Evolutionary conservation across 169 alveolate genomes (phyloP).

Genomic region (Cryptosporidium sp.): DNA sequence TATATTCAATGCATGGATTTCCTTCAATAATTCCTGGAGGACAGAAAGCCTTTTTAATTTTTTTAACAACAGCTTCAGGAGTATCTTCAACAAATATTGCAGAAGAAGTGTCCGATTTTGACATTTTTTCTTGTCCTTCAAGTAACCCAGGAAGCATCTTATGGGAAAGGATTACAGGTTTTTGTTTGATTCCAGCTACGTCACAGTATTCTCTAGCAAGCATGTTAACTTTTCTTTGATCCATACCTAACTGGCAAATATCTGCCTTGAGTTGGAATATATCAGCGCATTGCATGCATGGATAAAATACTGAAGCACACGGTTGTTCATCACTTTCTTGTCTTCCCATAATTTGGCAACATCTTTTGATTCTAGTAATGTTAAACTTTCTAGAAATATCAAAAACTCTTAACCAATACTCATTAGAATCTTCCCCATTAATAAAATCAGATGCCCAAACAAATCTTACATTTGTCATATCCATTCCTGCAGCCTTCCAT

Average conservation of each 20-base stretch:
- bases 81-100: constrained; percentile 99
- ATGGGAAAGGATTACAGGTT: constrained; percentile 95
- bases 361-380: constrained; percentile 94
- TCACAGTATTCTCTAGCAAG: constrained; percentile 96
- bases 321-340: constrained; percentile 95
- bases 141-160: constrained; percentile 96
- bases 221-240: constrained; percentile 99
- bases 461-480: constrained; percentile 95
- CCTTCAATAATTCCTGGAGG: constrained; percentile 90
- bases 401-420: constrained; percentile 96
- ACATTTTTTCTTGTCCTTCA: constrained; percentile 98
- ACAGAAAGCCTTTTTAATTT: constrained; percentile 96
- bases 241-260: constrained; percentile 98
- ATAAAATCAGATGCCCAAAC: constrained; percentile 99
- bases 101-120: constrained; percentile 94
- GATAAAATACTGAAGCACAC: constrained; percentile 87
- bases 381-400: constrained; percentile 94
- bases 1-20: constrained; percentile 96
- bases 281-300: constrained; percentile 99
- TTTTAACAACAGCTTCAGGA: constrained; percentile 87
- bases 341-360: constrained; percentile 99
- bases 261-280: constrained; percentile 97
- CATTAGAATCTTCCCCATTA: constrained; percentile 91
- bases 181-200: constrained; percentile 83
- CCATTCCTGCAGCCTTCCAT: constrained; percentile 99